These are phyloP conservation scores for Lichtheimia ornata DNA, from an alignment of 371 early-diverging fungal species.

Conservation along the genomic window DNA sequence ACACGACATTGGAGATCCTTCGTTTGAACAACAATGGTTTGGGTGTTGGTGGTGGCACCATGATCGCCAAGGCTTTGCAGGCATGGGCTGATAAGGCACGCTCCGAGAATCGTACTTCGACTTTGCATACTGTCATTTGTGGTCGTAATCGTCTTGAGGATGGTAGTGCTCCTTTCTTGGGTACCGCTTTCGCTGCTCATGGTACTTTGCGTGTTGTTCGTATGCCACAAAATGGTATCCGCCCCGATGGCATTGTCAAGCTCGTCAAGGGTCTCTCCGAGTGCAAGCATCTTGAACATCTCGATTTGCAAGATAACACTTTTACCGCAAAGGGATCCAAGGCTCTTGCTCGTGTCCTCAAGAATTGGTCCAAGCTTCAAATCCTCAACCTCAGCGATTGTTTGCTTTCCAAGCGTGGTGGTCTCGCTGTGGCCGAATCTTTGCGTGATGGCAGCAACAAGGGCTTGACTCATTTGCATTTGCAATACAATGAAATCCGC, in stretches of 20 bases:
- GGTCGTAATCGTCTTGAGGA: slow-evolving; percentile 96
- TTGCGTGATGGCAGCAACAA: slow-evolving; percentile 55
- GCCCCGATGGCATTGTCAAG: slow-evolving; percentile 85
- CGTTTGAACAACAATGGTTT: slow-evolving; percentile 96
- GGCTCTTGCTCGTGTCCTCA: slow-evolving; percentile 80
- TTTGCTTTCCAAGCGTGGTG: slow-evolving; percentile 78
- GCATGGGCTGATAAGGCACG: slow-evolving; percentile 70
- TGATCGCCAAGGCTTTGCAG: slow-evolving; percentile 85
- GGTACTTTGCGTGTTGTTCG: slow-evolving; percentile 78
- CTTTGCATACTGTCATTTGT: slow-evolving; percentile 79
- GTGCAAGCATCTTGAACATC: slow-evolving; percentile 70
- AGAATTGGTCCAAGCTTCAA: slow-evolving; percentile 77
- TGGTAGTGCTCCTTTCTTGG: slow-evolving; percentile 72
- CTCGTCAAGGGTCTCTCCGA: slow-evolving; percentile 70
- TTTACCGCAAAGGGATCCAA: slow-evolving; percentile 82
- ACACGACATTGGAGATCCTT: slow-evolving; percentile 75
- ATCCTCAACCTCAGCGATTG: slow-evolving; percentile 91
- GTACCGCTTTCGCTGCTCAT: slow-evolving; percentile 84
- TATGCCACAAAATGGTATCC: slow-evolving; percentile 97
- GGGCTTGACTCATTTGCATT: slow-evolving; percentile 69
- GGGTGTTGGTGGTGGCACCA: slow-evolving; percentile 85
- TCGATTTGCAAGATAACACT: slow-evolving; percentile 97
- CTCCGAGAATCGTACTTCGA: slow-evolving; percentile 63
- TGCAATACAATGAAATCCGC: slow-evolving; percentile 91
- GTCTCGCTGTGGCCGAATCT: slow-evolving; percentile 62